These are phyloP conservation scores for Salvia rosmarinus DNA, from an alignment of 257 asterid species.

Conservation along the genomic window DNA sequence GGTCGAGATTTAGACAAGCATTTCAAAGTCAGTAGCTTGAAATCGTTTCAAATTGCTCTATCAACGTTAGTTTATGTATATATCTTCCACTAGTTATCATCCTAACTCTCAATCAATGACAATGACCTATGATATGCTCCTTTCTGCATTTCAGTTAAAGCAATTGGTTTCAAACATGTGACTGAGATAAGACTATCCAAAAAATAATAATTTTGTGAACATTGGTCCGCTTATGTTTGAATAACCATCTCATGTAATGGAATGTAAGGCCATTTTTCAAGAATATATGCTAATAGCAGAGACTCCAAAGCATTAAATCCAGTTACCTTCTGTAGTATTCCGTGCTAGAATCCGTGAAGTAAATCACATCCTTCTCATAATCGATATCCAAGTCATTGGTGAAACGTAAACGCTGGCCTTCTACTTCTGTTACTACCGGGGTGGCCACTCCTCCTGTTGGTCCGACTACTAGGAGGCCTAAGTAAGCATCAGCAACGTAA, in stretches of 20 bases:
- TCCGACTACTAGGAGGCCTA: slow-evolving; percentile 72
- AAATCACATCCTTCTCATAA: slow-evolving; percentile 52
- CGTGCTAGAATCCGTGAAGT: slow-evolving; percentile 74
- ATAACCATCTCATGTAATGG: neutral
- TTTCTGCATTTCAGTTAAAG: too few species aligned
- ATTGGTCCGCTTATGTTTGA: neutral
- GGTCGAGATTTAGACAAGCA: neutral
- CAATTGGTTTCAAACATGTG: neutral
- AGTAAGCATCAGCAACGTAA: slow-evolving; percentile 75
- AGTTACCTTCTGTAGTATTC: slow-evolving; percentile 57
- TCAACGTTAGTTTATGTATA: neutral
- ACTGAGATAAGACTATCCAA: neutral
- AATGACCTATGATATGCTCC: neutral
- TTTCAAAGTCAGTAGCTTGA: neutral
- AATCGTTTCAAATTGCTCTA: neutral
- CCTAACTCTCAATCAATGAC: slow-evolving; percentile 1
- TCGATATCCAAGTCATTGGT: slow-evolving; percentile 78
- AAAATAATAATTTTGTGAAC: neutral
- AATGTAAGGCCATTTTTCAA: neutral
- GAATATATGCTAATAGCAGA: neutral
- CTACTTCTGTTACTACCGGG: slow-evolving; percentile 54
- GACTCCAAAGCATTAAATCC: neutral
- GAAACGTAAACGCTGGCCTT: slow-evolving; percentile 59
- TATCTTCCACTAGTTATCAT: neutral
- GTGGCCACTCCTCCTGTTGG: slow-evolving; percentile 65